Evolutionary conservation across 176 grass and related monocot genomes (phyloP).

Genomic region (Eremochloa ophiuroides): DNA sequence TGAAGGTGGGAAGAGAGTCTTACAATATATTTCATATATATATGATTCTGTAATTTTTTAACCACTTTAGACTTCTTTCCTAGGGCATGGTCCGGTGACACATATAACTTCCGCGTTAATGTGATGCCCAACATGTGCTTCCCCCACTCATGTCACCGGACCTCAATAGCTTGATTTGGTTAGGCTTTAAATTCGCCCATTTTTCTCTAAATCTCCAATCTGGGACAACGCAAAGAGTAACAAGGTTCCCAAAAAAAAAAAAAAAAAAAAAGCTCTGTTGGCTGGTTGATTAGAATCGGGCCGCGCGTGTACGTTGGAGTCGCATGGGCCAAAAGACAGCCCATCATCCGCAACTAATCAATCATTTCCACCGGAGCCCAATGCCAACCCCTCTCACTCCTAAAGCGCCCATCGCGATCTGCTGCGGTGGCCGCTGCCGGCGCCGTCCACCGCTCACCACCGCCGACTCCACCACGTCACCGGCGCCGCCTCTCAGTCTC

Average conservation of each 20-base stretch:
- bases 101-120: not conserved
- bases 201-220: not conserved
- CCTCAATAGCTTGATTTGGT: not conserved
- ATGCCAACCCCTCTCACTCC: not conserved
- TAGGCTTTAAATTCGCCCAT: not conserved
- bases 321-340: not conserved
- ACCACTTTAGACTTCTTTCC: too few species aligned
- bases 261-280: not conserved
- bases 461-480: not conserved
- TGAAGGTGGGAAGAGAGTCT: not conserved
- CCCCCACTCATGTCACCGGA: not conserved
- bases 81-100: too few species aligned
- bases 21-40: too few species aligned
- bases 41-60: too few species aligned
- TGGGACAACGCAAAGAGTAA: not conserved
- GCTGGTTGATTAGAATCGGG: not conserved
- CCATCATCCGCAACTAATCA: not conserved
- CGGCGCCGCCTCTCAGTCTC: not conserved
- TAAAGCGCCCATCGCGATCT: slow-evolving; percentile 24
- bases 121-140: not conserved
- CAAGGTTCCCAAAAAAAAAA: too few species aligned
- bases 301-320: not conserved
- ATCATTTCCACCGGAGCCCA: not conserved
- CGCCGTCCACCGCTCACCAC: not conserved
- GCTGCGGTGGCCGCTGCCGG: slow-evolving; percentile 18